Conservation (phyloP, 805 yeast genomes). For the Yarrowia deformans region DNA sequence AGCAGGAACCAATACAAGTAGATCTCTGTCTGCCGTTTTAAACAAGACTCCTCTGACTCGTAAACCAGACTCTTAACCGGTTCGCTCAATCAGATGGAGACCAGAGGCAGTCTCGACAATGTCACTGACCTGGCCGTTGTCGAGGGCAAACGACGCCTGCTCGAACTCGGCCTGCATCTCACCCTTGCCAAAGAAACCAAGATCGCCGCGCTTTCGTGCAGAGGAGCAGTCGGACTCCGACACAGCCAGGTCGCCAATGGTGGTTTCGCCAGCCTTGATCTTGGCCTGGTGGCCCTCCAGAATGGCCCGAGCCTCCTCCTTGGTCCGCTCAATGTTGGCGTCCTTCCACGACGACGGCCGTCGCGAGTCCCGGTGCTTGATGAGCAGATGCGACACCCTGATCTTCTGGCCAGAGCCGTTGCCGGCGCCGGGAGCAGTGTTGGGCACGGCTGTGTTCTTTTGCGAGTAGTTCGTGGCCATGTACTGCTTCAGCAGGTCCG, state of each 20-base stretch:
- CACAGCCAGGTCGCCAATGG: constrained; percentile 74
- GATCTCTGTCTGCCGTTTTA: not conserved
- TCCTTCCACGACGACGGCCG: constrained; percentile 93
- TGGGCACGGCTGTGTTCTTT: constrained; percentile 44
- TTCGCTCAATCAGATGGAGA: constrained; percentile 84
- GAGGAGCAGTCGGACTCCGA: constrained; percentile 90
- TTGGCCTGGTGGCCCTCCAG: constrained; percentile 63
- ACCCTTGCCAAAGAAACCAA: constrained; percentile 87
- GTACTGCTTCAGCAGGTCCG: constrained; percentile 63
- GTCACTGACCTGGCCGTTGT: constrained; percentile 82
- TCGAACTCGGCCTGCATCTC: constrained; percentile 97
- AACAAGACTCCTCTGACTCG: too few species aligned
- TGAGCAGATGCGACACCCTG: constrained; percentile 78
- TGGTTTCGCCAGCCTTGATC: constrained; percentile 68
- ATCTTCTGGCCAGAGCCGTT: constrained; percentile 60
- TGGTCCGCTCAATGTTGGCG: constrained; percentile 73
- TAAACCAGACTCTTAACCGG: constrained; percentile 57
- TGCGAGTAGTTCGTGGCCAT: constrained; percentile 53
- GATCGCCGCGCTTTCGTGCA: constrained; percentile 86
- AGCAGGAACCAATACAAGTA: not conserved
- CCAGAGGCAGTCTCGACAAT: constrained; percentile 92
- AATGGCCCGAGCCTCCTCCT: constrained; percentile 78
- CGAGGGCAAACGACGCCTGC: constrained; percentile 79
- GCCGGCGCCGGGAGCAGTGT: constrained; percentile 40
- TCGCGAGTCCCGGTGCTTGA: constrained; percentile 83